Evolutionary conservation across 192 early-diverging fungal species (phyloP), one percentile per base, ranked within the genome.

Genomic region (Anaeromyces robustus): DNA sequence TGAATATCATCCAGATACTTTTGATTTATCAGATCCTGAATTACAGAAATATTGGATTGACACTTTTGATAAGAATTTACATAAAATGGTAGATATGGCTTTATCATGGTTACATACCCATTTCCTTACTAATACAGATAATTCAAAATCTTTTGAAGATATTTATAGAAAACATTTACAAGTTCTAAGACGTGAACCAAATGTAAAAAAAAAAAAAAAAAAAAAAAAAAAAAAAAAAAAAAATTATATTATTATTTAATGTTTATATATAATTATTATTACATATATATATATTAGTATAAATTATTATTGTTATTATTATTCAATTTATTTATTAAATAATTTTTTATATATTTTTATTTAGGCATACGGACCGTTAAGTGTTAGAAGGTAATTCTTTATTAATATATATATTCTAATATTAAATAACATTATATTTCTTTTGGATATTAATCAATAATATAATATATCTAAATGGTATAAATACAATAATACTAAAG

Each of bases 31-130:
- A 19, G 82, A 84, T 30, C 84, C 87, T n/a, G 77, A 80, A 68
- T 82, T 90, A 82, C 93, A 93, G 78, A 83, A 81, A 68, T 93
- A 94, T 81, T 95, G 94, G 94, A 92, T 95, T 79, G 86, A 92
- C 81, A 82, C 90, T 30, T 86, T 95, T 82, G 92, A 93, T 81
- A 85, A 83, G 31, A 92, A 91, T 83, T 85, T 94, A 77, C 84
- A 85, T 31, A 86, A 91, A 30, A 80, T 95, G 52, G 88, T 93
- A 18, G 84, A 87, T 22, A 83, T 95, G 84, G 93, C 90, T 4
- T 79, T 86, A 34, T 80, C 89, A 59, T 87, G 87, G 84, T 82
- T 80, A 59, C 30, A 77, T 3, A 52, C 78, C n/a, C 43, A 52
- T 22, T 52, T 22, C 22, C 18, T 52, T 4, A 52, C 18, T 52